Base-by-base conservation (phyloP, 768 basidiomycete genomes). In the Lyophyllum decastes region DNA sequence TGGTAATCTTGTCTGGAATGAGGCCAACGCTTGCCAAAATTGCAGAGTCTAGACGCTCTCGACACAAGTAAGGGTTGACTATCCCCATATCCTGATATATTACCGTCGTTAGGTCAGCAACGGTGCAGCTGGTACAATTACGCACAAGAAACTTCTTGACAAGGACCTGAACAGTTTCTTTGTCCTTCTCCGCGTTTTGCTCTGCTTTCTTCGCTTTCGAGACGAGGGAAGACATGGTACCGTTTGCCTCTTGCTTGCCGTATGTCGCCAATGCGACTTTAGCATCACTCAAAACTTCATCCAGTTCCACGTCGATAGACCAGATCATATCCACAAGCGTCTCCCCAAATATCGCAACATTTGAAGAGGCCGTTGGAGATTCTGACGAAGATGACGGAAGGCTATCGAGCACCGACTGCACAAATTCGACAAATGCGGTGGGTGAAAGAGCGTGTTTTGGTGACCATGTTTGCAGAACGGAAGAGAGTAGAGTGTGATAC, bases 261-360 rank as follows among this genome's bases (percentile, higher is more conserved):
- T 62, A 66, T 24, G 70, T 68, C 34, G 73, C 67, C 45, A 82
- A 64, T 44, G 76, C 64, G 26, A 67, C 58, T 68, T 82, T 84
- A 45, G 79, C 78, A 62, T 91, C 88, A 14, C 71, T 69, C 34
- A 88, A 61, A 26, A 86, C 70, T 64, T 92, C 91, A 56, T 94
- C 92, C 57, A 94, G 70, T 61, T 89, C 84, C 35, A 83, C 78
- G 72, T 94, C 93, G 45, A 90, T 70, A 19, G 90, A 82, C 93
- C 93, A 95, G 45, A 92, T 78, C 64, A 90, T 78, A 68, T 95
- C 93, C 21, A 95, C 81, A 2, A 94, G 74, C 46, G 84, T 70
- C 63, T 92, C 90, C 11, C 87, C 87, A 55, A 93, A 84, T 0
- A 78, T 63, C 0, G 72, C 59, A 2, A 72, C 73, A 59, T 79